Conservation (phyloP, 106 monocot genomes). For the Agapanthus africanus region DNA sequence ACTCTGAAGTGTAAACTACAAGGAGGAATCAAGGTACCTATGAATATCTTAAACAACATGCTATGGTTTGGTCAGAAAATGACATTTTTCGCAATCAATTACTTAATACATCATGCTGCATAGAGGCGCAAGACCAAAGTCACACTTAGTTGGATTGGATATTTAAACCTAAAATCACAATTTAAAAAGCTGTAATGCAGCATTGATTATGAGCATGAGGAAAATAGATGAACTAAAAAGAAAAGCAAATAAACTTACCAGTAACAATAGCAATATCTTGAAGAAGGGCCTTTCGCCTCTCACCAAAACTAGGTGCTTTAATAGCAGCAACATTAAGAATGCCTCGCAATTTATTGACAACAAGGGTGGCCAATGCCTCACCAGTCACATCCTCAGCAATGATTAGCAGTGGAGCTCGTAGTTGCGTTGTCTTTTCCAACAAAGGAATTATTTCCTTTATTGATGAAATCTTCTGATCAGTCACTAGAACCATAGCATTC, state of each 20-base stretch:
- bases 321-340: conserved; percentile 77
- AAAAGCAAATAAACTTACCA: conserved; percentile 19
- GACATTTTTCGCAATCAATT: too few species aligned
- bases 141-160: too few species aligned
- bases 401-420: conserved; percentile 65
- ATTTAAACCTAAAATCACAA: too few species aligned
- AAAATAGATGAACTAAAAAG: not conserved
- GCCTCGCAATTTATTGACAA: conserved; percentile 73
- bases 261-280: conserved; percentile 83
- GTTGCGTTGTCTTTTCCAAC: conserved; percentile 54
- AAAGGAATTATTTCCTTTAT: conserved; percentile 74
- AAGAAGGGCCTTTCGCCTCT: conserved; percentile 68
- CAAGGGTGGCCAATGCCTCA: conserved; percentile 74
- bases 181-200: too few species aligned
- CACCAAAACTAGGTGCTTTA: conserved; percentile 76
- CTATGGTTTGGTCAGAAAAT: too few species aligned
- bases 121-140: too few species aligned
- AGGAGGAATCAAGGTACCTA: too few species aligned
- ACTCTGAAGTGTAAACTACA: too few species aligned
- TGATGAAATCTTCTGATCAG: conserved; percentile 75
- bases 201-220: not conserved
- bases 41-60: too few species aligned
- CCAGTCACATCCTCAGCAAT: conserved; percentile 76
- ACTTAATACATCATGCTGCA: too few species aligned
- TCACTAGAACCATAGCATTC: conserved; percentile 64